Percentiles rank a stretch among this genome's conserved stretches.
phyloP scores from a whole-genome alignment of 441 rosid genomes.

The Geranium incanum region DNA sequence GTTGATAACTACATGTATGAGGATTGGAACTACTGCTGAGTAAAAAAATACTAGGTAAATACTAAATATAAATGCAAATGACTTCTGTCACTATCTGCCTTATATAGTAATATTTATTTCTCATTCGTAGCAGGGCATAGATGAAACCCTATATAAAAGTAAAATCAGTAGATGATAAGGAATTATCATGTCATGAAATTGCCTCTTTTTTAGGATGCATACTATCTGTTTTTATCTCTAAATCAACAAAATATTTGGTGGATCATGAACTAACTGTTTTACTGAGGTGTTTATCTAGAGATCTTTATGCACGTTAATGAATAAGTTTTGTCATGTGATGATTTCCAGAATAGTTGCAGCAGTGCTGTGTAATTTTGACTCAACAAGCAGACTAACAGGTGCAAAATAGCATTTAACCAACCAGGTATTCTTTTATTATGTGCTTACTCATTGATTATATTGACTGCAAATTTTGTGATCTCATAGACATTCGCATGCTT shows the following conservation, averaged over 20 bases:
- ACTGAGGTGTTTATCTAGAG: background rate
- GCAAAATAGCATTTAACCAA: slow-evolving; percentile 7
- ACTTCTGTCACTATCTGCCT: background rate
- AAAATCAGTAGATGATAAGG: background rate
- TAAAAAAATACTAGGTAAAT: no score
- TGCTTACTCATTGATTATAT: background rate
- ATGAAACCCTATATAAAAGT: background rate
- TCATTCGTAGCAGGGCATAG: background rate
- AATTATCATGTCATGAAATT: background rate
- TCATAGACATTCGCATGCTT: slow-evolving; percentile 3
- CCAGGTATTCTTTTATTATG: background rate
- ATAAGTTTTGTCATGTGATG: slow-evolving; percentile 4
- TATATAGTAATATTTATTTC: background rate
- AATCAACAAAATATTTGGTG: background rate
- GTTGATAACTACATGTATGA: background rate
- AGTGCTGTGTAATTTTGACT: background rate
- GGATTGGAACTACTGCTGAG: background rate
- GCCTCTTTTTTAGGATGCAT: background rate
- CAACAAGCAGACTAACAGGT: slow-evolving; percentile 10
- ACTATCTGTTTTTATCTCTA: background rate
- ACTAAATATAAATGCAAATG: background rate
- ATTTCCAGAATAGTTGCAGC: slow-evolving; percentile 13
- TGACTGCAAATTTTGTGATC: slow-evolving; percentile 12
- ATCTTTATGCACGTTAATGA: background rate
- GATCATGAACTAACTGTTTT: slow-evolving; percentile 7